Evolutionary conservation across 208 protist genomes (phyloP).

Genomic region (Acanthamoeba sp.): DNA sequence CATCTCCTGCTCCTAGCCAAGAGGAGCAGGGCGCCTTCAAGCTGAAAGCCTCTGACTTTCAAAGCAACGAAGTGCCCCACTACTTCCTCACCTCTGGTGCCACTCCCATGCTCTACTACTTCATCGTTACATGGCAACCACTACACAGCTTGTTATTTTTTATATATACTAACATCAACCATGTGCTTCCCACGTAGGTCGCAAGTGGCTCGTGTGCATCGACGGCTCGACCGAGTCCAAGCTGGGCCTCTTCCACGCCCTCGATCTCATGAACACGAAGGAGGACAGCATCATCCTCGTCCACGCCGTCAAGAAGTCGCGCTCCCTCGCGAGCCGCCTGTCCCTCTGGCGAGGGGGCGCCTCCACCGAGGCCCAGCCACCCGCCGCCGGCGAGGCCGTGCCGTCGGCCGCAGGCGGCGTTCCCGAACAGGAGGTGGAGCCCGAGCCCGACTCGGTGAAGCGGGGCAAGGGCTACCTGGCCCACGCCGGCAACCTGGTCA

Average conservation of each 20-base stretch:
- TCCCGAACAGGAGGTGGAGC: neutral
- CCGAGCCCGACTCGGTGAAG: neutral
- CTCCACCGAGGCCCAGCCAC: neutral
- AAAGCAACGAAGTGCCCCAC: slow-evolving; percentile 20
- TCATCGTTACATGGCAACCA: neutral
- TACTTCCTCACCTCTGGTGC: slow-evolving; percentile 21
- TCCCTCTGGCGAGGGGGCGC: neutral
- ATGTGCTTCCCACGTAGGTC: neutral
- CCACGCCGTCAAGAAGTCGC: slow-evolving; percentile 11
- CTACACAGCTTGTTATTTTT: neutral
- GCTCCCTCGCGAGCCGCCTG: neutral
- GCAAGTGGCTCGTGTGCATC: slow-evolving; percentile 14
- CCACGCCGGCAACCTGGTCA: slow-evolving; percentile 13
- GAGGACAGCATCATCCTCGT: slow-evolving; percentile 6
- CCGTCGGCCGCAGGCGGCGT: no score
- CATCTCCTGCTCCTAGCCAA: neutral
- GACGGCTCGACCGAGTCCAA: slow-evolving; percentile 26
- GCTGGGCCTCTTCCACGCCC: neutral
- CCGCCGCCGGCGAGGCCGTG: no score
- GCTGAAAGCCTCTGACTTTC: slow-evolving; percentile 10
- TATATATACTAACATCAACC: neutral
- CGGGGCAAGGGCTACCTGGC: slow-evolving; percentile 38
- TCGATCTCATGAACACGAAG: neutral
- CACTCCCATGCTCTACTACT: neutral
- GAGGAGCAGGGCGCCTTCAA: neutral